These are phyloP conservation scores for Lipomyces spencermartinsiae DNA, from an alignment of 805 yeast species.

Conservation along the genomic window DNA sequence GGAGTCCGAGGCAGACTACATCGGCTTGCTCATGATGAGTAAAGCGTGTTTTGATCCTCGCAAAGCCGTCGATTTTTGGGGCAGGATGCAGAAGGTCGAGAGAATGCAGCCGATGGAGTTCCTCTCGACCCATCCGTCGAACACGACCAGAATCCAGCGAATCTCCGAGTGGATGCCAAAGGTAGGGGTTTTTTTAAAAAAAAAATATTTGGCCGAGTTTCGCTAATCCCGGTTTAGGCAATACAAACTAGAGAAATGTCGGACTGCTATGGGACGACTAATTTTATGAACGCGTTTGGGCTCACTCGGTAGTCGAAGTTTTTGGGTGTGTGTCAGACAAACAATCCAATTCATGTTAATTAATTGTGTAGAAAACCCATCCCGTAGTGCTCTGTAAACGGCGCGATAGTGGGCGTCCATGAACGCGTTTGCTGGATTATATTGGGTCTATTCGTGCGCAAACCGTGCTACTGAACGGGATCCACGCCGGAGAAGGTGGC, in stretches of 20 bases:
- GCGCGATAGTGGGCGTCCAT: too few species aligned
- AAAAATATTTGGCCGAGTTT: too few species aligned
- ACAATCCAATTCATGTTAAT: too few species aligned
- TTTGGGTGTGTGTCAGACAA: neutral
- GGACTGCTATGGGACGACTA: neutral
- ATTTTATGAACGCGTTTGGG: neutral
- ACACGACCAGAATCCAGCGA: slow-evolving; percentile 70
- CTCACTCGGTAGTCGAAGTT: neutral
- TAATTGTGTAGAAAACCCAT: too few species aligned
- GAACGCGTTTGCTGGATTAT: too few species aligned
- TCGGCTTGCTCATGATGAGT: slow-evolving; percentile 91
- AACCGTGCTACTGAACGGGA: too few species aligned
- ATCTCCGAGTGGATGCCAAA: slow-evolving; percentile 62
- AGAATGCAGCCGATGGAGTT: slow-evolving; percentile 58
- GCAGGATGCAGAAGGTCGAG: slow-evolving; percentile 67
- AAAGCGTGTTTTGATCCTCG: slow-evolving; percentile 83
- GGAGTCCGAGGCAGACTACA: slow-evolving; percentile 96
- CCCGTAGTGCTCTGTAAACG: too few species aligned
- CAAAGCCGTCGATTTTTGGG: slow-evolving; percentile 81
- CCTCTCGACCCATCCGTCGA: slow-evolving; percentile 89
- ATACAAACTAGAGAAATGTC: neutral
- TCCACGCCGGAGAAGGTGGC: too few species aligned
- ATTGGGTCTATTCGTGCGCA: too few species aligned
- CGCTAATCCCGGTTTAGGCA: neutral
- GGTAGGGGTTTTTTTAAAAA: slow-evolving; percentile 13